These are phyloP conservation scores for Emmonsiellopsis sp. DNA, from an alignment of 2,329 filamentous ascomycete genomes.

Conservation along the genomic window DNA sequence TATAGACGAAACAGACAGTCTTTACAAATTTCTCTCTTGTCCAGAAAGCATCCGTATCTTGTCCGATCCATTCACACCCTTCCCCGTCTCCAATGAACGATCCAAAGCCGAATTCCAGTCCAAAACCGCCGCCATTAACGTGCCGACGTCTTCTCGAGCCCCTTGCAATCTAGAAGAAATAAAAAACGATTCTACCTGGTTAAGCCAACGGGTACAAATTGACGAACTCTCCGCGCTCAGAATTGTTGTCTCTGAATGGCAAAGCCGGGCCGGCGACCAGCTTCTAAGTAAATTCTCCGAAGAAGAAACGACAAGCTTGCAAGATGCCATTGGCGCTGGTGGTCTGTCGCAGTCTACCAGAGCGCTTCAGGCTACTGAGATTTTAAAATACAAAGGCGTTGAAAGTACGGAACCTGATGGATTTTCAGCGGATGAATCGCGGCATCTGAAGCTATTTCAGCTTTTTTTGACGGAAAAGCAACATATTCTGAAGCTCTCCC, in stretches of 20 bases:
- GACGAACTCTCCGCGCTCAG: slow-evolving; percentile 77
- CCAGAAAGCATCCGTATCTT: slow-evolving; percentile 60
- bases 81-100: slow-evolving; percentile 52
- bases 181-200: slow-evolving; percentile 77
- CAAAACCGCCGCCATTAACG: slow-evolving; percentile 78
- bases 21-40: slow-evolving; percentile 64
- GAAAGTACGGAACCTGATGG: slow-evolving; percentile 24
- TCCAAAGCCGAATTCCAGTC: slow-evolving; percentile 69
- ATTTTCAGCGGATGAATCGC: slow-evolving; percentile 55
- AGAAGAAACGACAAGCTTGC: slow-evolving; percentile 67
- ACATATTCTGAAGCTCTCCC: slow-evolving; percentile 56
- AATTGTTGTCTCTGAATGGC: slow-evolving; percentile 73
- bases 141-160: slow-evolving; percentile 57
- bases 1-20: slow-evolving; percentile 45
- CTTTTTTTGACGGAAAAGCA: slow-evolving; percentile 65
- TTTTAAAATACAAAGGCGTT: slow-evolving; percentile 22
- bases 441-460: slow-evolving; percentile 59
- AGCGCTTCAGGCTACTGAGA: slow-evolving; percentile 20
- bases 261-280: slow-evolving; percentile 65
- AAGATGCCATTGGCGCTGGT: slow-evolving; percentile 47
- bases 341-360: slow-evolving; percentile 9
- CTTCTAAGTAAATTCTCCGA: slow-evolving; percentile 64
- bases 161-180: slow-evolving; percentile 68
- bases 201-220: slow-evolving; percentile 67
- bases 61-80: slow-evolving; percentile 59